Base-by-base conservation (phyloP, 2,329 filamentous ascomycete species). In the Sporothrix phasma region DNA sequence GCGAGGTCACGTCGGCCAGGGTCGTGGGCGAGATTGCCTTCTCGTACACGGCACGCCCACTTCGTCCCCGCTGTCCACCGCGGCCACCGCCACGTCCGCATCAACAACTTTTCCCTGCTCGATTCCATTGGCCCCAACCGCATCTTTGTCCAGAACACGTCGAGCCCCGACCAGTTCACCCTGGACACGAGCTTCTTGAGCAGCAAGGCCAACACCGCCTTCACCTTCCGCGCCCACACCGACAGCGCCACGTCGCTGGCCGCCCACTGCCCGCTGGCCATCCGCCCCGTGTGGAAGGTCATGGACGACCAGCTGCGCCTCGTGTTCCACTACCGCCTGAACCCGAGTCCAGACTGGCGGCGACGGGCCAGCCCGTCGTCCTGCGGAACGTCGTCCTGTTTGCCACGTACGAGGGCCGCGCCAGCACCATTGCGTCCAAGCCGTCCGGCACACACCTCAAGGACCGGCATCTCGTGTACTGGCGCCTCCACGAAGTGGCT, bases 121-220 rank as follows among this genome's bases (percentile, higher is more conserved):
- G 94, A 97, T 71, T 92, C 90, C 71, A 92, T 99, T 64, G 92
- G 92, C 0, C 92, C 92, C 1, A 99, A 99, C 73, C 90, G 91
- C 49, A 89, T 92, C 64, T 96, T 97, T 75, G 86, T 97, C 61
- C 85, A 87, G 37, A 88, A 91, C 69, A 79, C 83, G 5, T 76
- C 78, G 0, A 72, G 80, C 1, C 82, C 88, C 3, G 92, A 95
- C 65, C 88, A 93, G 72, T 99, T 95, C 76, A 84, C 79, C 0
- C 78, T 99, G 37, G 84, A 92, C 67, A 77, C 94, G 6, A 80
- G 85, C 15, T 85, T 87, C 72, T 83, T 97, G 68, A 77, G 80
- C 66, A 80, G 86, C 69, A 85, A 87, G 70, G 87, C 90, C 1
- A 83, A 88, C 0, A 86, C 93, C 6, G 93, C 88, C 7, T 97